phyloP scores from a whole-genome alignment of 768 basidiomycete genomes.

The Russula sp. region DNA sequence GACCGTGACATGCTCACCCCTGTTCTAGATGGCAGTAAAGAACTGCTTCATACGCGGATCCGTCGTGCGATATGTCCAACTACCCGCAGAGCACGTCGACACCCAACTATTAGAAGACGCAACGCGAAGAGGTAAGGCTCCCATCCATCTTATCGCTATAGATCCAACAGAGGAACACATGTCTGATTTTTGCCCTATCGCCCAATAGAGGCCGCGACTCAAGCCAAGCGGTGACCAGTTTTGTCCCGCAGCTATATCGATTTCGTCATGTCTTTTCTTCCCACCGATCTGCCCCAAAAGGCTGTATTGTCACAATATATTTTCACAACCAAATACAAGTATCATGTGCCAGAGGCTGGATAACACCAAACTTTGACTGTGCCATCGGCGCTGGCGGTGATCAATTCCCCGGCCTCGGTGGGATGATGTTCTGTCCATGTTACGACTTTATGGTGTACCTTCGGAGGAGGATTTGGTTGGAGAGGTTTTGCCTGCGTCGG shows the following conservation, averaged over 20 bases:
- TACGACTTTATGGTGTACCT: constrained; percentile 78
- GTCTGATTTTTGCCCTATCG: constrained; percentile 3
- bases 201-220: constrained; percentile 20
- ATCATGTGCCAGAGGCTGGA: constrained; percentile 32
- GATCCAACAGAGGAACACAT: background rate
- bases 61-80: constrained; percentile 95
- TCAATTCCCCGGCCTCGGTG: constrained; percentile 72
- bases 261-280: constrained; percentile 2
- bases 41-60: constrained; percentile 99
- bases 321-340: constrained; percentile 2
- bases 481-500: constrained; percentile 60
- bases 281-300: constrained; percentile 2
- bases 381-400: constrained; percentile 89
- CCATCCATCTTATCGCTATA: background rate
- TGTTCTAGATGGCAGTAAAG: constrained; percentile 88
- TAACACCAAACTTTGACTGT: constrained; percentile 86
- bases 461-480: constrained; percentile 69
- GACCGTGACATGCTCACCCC: background rate
- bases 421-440: constrained; percentile 94
- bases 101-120: constrained; percentile 95
- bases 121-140: constrained; percentile 77
- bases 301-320: constrained; percentile 10
- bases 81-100: constrained; percentile 90
- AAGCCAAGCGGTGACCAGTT: constrained; percentile 22
- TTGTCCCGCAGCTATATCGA: background rate